A percentile compares a stretch with the other conserved stretches of the same genome.
Conservation (phyloP, 2,329 filamentous ascomycete species). For the Fusarium redolens region DNA sequence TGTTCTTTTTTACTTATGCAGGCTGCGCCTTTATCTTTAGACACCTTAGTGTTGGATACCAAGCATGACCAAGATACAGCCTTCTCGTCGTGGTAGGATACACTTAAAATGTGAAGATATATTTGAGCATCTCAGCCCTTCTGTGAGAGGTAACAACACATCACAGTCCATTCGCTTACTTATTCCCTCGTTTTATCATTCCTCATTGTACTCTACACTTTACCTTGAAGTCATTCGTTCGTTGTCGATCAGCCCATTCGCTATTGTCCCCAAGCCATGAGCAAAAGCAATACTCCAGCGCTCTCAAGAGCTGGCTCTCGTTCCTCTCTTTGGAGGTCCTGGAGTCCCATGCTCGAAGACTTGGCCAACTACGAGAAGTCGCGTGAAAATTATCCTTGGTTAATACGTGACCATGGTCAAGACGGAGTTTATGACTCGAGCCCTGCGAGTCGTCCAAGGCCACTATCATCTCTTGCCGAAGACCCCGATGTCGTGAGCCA, state of each 20-base stretch:
- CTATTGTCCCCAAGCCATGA: not conserved
- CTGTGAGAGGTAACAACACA: not conserved
- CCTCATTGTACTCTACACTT: not conserved
- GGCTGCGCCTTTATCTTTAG: not conserved
- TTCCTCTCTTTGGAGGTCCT: slow-evolving; percentile 47
- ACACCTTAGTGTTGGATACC: not conserved
- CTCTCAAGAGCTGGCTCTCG: slow-evolving; percentile 39
- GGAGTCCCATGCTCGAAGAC: slow-evolving; percentile 40
- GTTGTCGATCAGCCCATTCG: not conserved
- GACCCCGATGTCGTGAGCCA: not conserved
- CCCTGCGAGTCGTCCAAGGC: not conserved
- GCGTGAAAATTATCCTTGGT: slow-evolving; percentile 47
- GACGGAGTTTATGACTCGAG: not conserved
- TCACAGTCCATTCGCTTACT: slow-evolving; percentile 11
- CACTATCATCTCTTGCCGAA: slow-evolving; percentile 26
- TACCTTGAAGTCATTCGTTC: not conserved
- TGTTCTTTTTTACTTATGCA: not conserved
- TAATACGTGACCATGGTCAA: slow-evolving; percentile 4
- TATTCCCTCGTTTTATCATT: not conserved
- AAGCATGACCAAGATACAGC: not conserved
- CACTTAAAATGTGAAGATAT: slow-evolving; percentile 3
- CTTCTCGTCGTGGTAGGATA: not conserved
- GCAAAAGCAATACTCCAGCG: slow-evolving; percentile 13
- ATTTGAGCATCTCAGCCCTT: not conserved
- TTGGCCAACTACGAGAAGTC: slow-evolving; percentile 46